A percentile compares a stretch with the other conserved stretches of the same genome.
Conservation (phyloP, 1,284 basidiomycete species). For the Sutorius eximius region DNA sequence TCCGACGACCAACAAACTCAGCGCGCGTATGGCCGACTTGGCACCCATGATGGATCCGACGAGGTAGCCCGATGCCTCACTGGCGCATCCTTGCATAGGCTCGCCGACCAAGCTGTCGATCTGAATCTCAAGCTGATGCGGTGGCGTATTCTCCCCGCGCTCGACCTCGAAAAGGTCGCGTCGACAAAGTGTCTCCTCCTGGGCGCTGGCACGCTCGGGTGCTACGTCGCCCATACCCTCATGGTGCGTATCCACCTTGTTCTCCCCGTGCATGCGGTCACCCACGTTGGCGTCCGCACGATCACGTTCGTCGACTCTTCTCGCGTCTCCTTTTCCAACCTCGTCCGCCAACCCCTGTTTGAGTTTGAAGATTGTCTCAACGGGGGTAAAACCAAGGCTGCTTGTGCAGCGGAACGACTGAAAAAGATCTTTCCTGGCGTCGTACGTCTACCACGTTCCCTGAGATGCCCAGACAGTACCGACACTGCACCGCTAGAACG, state of each 20-base stretch:
- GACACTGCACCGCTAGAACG: constrained; percentile 53
- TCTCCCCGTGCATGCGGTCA: not conserved
- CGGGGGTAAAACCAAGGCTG: constrained; percentile 92
- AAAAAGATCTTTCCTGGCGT: constrained; percentile 92
- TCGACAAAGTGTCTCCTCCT: constrained; percentile 81
- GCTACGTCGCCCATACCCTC: constrained; percentile 88
- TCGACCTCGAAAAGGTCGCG: constrained; percentile 88
- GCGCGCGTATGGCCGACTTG: constrained; percentile 86
- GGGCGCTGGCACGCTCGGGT: constrained; percentile 95
- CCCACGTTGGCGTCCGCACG: constrained; percentile 67
- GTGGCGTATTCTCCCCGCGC: constrained; percentile 90
- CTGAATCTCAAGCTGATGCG: constrained; percentile 98
- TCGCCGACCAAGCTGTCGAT: constrained; percentile 95
- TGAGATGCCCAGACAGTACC: not conserved
- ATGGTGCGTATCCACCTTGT: constrained; percentile 57
- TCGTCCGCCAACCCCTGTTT: constrained; percentile 94
- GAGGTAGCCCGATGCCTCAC: constrained; percentile 40
- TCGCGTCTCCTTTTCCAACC: constrained; percentile 94
- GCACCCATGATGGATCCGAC: constrained; percentile 95
- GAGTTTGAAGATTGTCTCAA: constrained; percentile 93
- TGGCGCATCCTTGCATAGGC: constrained; percentile 40
- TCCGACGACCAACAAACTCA: constrained; percentile 73
- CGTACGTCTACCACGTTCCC: constrained; percentile 39
- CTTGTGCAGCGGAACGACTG: constrained; percentile 84
- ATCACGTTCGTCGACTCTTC: constrained; percentile 94